These are phyloP conservation scores for Phytophthora vignae DNA, from an alignment of 352 stramenopile genomes.

Conservation along the genomic window DNA sequence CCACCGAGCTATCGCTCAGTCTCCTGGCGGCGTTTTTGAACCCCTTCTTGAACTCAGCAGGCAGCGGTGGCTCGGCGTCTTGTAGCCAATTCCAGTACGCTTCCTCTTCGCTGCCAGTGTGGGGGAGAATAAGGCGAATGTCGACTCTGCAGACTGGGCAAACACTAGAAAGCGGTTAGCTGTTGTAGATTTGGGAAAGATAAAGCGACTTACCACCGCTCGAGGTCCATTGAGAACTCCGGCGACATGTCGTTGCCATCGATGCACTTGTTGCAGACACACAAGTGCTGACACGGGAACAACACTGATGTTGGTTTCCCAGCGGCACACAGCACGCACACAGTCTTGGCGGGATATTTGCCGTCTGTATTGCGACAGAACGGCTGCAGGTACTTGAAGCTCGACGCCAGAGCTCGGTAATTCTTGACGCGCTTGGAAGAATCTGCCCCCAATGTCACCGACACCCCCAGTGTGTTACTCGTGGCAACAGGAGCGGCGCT, in stretches of 20 bases:
- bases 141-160: slow-evolving; percentile 65
- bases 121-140: slow-evolving; percentile 60
- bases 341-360: slow-evolving; percentile 38
- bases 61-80: slow-evolving; percentile 44
- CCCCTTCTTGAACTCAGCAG: slow-evolving; percentile 50
- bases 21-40: slow-evolving; percentile 46
- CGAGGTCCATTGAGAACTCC: slow-evolving; percentile 9
- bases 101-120: slow-evolving; percentile 53
- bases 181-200: background rate
- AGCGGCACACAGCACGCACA: slow-evolving; percentile 55
- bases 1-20: slow-evolving; percentile 1
- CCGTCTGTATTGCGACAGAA: slow-evolving; percentile 52
- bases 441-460: slow-evolving; percentile 5
- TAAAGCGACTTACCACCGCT: slow-evolving; percentile 35
- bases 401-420: slow-evolving; percentile 50
- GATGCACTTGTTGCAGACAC: slow-evolving; percentile 63
- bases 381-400: slow-evolving; percentile 52
- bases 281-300: slow-evolving; percentile 73
- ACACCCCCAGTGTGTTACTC: background rate
- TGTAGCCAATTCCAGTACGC: slow-evolving; percentile 65
- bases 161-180: slow-evolving; percentile 21
- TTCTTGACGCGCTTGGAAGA: slow-evolving; percentile 44
- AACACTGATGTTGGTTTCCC: slow-evolving; percentile 47
- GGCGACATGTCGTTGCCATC: slow-evolving; percentile 43
- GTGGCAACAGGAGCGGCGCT: background rate